Evolutionary conservation across 2,329 filamentous ascomycete genomes (phyloP).

Genomic region (Fusarium floridanum): DNA sequence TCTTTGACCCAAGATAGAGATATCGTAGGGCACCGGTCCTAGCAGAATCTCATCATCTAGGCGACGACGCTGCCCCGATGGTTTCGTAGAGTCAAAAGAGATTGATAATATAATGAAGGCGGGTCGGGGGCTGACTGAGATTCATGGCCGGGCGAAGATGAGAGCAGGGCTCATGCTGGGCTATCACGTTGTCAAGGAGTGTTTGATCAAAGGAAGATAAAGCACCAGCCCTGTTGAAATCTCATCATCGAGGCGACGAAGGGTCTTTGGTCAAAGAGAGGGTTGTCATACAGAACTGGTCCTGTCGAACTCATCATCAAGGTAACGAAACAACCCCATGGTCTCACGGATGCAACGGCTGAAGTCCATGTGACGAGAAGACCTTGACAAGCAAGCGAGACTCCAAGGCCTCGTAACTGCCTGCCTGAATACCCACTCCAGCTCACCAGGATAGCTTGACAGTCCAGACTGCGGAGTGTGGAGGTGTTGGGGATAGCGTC

Average conservation of each 20-base stretch:
- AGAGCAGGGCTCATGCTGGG: too few species aligned
- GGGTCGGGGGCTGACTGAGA: too few species aligned
- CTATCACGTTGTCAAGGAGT: too few species aligned
- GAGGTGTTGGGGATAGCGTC: background rate
- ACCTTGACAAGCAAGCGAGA: background rate
- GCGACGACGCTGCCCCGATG: background rate
- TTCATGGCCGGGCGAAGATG: too few species aligned
- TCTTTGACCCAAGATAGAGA: background rate
- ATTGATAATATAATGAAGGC: too few species aligned
- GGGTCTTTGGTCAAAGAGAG: background rate
- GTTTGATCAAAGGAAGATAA: too few species aligned
- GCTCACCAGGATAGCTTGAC: background rate
- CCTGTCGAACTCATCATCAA: background rate
- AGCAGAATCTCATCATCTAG: too few species aligned
- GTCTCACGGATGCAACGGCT: background rate
- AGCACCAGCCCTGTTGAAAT: too few species aligned
- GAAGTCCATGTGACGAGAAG: background rate
- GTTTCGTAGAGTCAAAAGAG: too few species aligned
- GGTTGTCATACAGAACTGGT: background rate
- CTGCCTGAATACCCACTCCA: background rate
- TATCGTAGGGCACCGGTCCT: too few species aligned
- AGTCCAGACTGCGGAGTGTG: slow-evolving; percentile 1
- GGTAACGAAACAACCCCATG: background rate
- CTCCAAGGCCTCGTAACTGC: background rate
- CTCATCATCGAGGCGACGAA: too few species aligned